Evolutionary conservation across 805 yeast genomes (phyloP).

Genomic region (Yarrowia hollandica): DNA sequence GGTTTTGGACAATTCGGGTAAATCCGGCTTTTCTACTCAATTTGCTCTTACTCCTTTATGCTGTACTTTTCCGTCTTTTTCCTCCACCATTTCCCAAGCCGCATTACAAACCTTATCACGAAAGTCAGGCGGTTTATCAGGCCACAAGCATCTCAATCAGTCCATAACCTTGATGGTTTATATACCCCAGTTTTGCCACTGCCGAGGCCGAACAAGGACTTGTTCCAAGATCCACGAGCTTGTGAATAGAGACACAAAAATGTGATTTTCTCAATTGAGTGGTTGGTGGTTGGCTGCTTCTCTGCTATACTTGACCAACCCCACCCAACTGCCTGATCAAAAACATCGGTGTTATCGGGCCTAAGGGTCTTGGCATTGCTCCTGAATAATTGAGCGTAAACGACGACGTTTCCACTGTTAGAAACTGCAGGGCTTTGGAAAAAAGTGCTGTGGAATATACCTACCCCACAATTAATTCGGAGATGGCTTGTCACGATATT

Average conservation of each 20-base stretch:
- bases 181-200: constrained; percentile 1
- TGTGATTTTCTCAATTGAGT: neutral
- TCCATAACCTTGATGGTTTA: constrained; percentile 16
- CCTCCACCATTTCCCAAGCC: neutral
- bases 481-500: no score
- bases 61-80: neutral
- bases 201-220: neutral
- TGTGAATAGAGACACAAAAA: neutral
- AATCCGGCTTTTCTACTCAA: neutral
- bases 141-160: constrained; percentile 14
- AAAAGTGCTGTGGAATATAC: no score
- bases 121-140: constrained; percentile 27
- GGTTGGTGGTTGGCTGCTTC: no score
- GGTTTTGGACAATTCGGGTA: no score
- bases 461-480: no score
- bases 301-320: no score
- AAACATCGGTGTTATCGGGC: neutral
- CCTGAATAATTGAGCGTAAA: no score
- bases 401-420: no score
- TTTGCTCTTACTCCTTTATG: no score
- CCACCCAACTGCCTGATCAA: no score
- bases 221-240: neutral
- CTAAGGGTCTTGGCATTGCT: neutral
- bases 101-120: constrained; percentile 6
- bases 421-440: no score